These are phyloP conservation scores for Rhizopogon sp. DNA, from an alignment of 768 basidiomycete species.

Conservation along the genomic window DNA sequence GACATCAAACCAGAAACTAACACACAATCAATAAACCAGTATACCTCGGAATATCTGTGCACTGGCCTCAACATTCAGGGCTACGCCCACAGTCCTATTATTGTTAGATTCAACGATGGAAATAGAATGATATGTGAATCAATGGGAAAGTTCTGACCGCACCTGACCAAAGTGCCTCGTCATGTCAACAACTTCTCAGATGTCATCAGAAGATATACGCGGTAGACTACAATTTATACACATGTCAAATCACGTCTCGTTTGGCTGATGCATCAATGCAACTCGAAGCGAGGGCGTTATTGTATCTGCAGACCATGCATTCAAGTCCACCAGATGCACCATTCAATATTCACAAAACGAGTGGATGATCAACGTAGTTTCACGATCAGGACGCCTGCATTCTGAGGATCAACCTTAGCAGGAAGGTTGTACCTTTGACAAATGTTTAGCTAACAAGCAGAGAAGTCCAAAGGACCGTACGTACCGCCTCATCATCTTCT, in stretches of 20 bases:
- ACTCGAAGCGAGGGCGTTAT: no score
- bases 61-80: conserved; percentile 72
- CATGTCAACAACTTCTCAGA: no score
- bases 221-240: no score
- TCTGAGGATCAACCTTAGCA: conserved; percentile 70
- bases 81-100: no score
- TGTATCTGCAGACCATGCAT: no score
- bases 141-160: no score
- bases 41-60: conserved; percentile 79
- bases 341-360: neutral
- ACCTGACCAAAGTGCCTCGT: no score
- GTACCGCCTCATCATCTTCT: conserved; percentile 73
- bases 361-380: conserved; percentile 8
- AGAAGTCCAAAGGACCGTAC: conserved; percentile 9
- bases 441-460: neutral
- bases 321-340: no score
- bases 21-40: conserved; percentile 26
- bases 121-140: no score
- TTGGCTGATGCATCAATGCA: no score
- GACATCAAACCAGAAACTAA: neutral
- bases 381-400: conserved; percentile 77
- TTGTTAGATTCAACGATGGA: no score
- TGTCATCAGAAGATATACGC: no score
- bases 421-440: conserved; percentile 55
- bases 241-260: neutral